Conservation (phyloP, 495 filamentous ascomycete species). For the Lichina pygmaea region DNA sequence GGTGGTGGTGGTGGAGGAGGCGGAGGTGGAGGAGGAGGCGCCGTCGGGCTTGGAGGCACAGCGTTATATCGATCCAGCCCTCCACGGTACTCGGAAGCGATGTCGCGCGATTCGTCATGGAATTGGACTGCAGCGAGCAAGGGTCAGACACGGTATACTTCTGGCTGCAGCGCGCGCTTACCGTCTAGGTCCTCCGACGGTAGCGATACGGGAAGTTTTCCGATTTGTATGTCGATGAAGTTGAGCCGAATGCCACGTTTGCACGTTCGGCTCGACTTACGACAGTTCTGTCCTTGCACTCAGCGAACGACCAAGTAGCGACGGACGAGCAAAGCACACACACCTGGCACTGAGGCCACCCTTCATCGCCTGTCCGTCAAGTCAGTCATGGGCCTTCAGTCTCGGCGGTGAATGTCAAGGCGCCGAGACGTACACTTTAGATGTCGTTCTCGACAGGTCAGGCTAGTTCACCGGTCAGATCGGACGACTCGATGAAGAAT, state of each 20-base stretch:
- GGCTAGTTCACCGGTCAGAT: constrained; percentile 4
- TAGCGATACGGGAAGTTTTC: constrained; percentile 35
- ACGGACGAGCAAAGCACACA: neutral
- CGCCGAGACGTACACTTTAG: constrained; percentile 26
- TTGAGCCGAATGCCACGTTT: constrained; percentile 73
- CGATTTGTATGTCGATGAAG: constrained; percentile 65
- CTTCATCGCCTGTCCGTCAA: constrained; percentile 41
- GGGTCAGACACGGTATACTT: constrained; percentile 1
- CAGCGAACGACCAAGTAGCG: neutral
- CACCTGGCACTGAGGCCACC: constrained; percentile 34
- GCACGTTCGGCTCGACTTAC: constrained; percentile 64
- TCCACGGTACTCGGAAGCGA: constrained; percentile 78
- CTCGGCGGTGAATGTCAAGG: neutral
- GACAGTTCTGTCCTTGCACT: constrained; percentile 36
- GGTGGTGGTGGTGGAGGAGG: neutral
- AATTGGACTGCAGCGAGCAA: constrained; percentile 26
- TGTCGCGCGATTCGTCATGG: constrained; percentile 68
- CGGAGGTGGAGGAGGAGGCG: neutral
- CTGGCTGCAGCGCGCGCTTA: constrained; percentile 6
- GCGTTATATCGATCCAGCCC: constrained; percentile 46
- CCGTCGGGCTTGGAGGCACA: neutral
- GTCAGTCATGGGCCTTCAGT: neutral
- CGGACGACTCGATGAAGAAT: neutral
- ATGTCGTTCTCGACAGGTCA: constrained; percentile 22
- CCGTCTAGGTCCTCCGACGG: constrained; percentile 41